Evolutionary conservation across 2,329 filamentous ascomycete genomes (phyloP), one percentile per base, ranked within the genome.

Genomic region (Metarhizium sp.): DNA sequence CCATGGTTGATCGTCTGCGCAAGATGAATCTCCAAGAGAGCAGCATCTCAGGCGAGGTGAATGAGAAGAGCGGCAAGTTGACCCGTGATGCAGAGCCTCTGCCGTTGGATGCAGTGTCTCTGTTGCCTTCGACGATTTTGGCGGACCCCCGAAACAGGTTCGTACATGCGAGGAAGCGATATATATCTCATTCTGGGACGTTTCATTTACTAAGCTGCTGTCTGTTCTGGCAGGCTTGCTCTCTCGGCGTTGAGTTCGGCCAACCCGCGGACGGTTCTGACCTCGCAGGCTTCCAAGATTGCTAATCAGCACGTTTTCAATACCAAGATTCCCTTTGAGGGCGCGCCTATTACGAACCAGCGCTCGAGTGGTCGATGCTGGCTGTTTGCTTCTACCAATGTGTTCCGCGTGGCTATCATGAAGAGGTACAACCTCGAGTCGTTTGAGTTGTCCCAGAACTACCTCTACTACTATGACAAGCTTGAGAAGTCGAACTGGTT

Each of bases 381-480:
- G 91, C 81, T 95, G 59, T 96, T 96, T 63, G 91, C 91, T 1
- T 84, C 88, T 4, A 94, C 89, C n/a, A 95, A 95, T 63, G 85
- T 95, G 55, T 94, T 95, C 73, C 86, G 91, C 32, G 80, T 95
- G n/a, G 87, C 90, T 1, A 77, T 95, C 50, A 92, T 94, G 86
- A 87, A 88, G 71, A 86, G 86, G 64, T 88, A 95, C 70, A 82
- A 84, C 59, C 80, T 95, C 20, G 80, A 85, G 50, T 77, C 80
- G 53, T 95, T 95, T 64, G 88, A 95, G 75, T 77, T 96, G n/a
- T 91, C 86, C 34, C 91, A 95, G 71, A 78, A 86, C 1, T 95
- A 95, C 65, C 79, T 95, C 4, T 95, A 92, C 74, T 95, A 90
- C 78, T 95, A 88, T 86, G 91, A 96, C 70, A 95, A 95, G 74